Base-by-base conservation (phyloP, 2,329 filamentous ascomycete species). In the Aspergillus sp. region DNA sequence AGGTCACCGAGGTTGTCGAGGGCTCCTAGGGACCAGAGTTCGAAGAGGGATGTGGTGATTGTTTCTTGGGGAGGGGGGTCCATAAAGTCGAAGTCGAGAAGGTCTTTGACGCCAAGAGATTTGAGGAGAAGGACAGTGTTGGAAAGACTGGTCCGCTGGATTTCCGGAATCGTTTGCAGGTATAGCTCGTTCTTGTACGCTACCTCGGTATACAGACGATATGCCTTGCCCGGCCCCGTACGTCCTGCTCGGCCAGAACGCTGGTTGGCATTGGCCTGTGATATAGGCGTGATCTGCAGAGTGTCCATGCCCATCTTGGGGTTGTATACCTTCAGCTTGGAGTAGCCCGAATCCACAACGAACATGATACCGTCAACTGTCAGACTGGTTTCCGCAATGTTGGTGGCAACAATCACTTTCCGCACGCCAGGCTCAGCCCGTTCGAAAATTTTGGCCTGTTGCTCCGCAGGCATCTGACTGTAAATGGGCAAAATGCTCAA, bases 351-450 rank as follows among this genome's bases (percentile, higher is more conserved):
- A 74, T 99, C 95, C 4, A 99, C 95, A 21, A 99, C 95, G 70
- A 96, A 99, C 89, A 98, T 98, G 77, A 99, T 99, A 66, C 95
- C 95, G 72, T 99, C 95, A 5, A 99, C 95, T 0, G 95, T 99
- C 79, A 99, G 82, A 82, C 92, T 96, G 0, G 95, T 99, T 77
- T 99, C 95, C 2, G 95, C 95, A 76, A 99, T 99, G 71, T 99
- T 99, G 32, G 95, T 99, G 1, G 96, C 95, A 42, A 99, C 94
- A 65, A 99, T 96, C 70, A 96, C 96, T 74, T 99, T 99, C 60
- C 95, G 88, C 4, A 96, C 93, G 1, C 95, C 95, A 0, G 93
- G 90, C 2, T 91, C 83, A 2, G 96, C 95, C 66, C 89, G 87
- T 72, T 99, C 94, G 70, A 99, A 99, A 66, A 99, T 99, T 77